Evolutionary conservation across 2,329 filamentous ascomycete genomes (phyloP), one percentile per base, ranked within the genome.

Genomic region (Tolypocladium pustulatum): DNA sequence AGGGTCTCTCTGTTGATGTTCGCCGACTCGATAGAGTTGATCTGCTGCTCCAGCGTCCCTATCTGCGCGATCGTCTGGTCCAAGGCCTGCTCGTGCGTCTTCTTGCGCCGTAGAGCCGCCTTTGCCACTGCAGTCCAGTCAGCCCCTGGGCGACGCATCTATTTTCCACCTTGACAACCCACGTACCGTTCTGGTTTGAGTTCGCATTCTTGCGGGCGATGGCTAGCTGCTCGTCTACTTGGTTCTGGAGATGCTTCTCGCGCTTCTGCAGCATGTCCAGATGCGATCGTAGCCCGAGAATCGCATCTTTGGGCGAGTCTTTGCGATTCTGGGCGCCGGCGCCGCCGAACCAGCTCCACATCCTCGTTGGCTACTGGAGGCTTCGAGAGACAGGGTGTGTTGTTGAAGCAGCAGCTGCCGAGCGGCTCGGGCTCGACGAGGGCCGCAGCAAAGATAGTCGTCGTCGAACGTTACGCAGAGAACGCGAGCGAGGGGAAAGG

Each of bases 1-100:
- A 97, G 80, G 15, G 94, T 99, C 80, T 97, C 92, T 76, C 93
- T 87, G 81, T 99, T 99, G 79, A 99, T 97, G 73, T 97, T 99
- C 62, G 94, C 94, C 54, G 92, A 91, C 76, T 99, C 94, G 78
- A 99, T 97, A 61, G 90, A 88, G 73, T 94, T 94, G 70, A 97
- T 95, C 73, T 99, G 91, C 70, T 92, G 89, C 74, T 99, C 94
- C 52, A 99, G 81, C 27, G 94, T 96, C 67, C 86, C 85, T 69
- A 97, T 95, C 76, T 97, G 93, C 37, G 88, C 85, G 60, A 85
- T 82, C 1, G 93, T 97, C 76, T 97, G 92, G 65, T 96, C 91
- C 60, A 97, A 84, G 59, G 90, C 90, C 73, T 92, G 88, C 75
- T 97, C 91, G 69, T 94, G 90, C 66, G 86, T 82, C 83, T 99